Percentiles rank a stretch among this genome's conserved stretches.
phyloP scores from a whole-genome alignment of 1,284 basidiomycete species.

The Marasmius oreades region DNA sequence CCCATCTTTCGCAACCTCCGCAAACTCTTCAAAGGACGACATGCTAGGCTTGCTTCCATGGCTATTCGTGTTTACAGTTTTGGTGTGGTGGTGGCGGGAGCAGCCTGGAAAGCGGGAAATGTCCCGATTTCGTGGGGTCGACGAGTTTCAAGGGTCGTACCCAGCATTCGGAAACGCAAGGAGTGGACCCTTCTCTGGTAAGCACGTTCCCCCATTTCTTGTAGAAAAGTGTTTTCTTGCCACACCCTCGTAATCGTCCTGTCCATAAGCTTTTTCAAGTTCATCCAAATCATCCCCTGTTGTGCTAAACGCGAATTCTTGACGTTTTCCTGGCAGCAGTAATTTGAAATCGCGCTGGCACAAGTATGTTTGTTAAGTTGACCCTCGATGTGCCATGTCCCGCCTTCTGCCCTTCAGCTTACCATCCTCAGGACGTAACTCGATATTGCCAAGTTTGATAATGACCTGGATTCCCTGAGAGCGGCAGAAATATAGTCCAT shows the following conservation, averaged over 20 bases:
- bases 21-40: too few species aligned
- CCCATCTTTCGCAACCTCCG: too few species aligned
- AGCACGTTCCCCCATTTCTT: background rate
- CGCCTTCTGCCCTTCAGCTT: constrained; percentile 32
- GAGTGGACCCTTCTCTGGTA: background rate
- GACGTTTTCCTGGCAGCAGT: constrained; percentile 32
- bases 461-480: background rate
- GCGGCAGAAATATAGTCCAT: too few species aligned
- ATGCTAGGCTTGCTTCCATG: too few species aligned
- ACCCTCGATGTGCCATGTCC: constrained; percentile 37
- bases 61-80: too few species aligned
- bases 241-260: background rate
- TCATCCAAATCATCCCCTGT: background rate
- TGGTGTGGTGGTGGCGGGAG: background rate
- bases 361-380: constrained; percentile 44
- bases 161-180: constrained; percentile 40
- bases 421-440: constrained; percentile 36
- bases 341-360: constrained; percentile 42
- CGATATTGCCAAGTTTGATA: constrained; percentile 44
- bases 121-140: constrained; percentile 39
- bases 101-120: constrained; percentile 32
- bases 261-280: background rate
- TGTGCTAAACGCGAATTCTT: constrained; percentile 23
- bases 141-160: constrained; percentile 38
- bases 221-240: background rate